Conservation (phyloP, 192 early-diverging fungal species). For the Jimgerdemannia lactiflua region DNA sequence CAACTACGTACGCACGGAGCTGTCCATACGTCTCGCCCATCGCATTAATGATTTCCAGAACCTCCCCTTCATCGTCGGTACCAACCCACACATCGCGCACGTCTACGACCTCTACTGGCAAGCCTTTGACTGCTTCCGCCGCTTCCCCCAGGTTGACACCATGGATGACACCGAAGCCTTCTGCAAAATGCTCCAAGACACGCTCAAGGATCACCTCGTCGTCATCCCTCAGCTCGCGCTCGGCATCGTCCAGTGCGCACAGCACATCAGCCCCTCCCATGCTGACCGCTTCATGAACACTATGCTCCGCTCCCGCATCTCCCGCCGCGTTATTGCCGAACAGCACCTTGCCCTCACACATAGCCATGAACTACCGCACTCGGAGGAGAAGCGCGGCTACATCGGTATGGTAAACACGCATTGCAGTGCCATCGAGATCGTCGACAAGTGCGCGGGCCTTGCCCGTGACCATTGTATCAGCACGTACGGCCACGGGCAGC, state of each 20-base stretch:
- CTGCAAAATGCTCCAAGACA: conserved; percentile 69
- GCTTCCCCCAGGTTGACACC: conserved; percentile 67
- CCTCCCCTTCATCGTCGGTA: conserved; percentile 92
- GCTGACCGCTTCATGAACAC: conserved; percentile 91
- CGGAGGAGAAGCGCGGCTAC: conserved; percentile 38
- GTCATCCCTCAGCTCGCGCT: conserved; percentile 90
- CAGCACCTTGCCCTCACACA: conserved; percentile 86
- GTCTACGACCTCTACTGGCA: conserved; percentile 92
- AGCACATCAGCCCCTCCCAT: conserved; percentile 59
- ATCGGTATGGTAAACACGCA: conserved; percentile 73
- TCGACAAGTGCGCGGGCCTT: conserved; percentile 30
- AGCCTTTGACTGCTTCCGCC: conserved; percentile 82
- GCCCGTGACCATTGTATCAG: neutral
- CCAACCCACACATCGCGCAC: conserved; percentile 84
- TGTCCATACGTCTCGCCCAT: conserved; percentile 91
- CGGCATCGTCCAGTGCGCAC: conserved; percentile 80
- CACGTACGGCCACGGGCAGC: neutral
- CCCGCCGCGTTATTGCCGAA: conserved; percentile 88
- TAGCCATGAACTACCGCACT: conserved; percentile 37
- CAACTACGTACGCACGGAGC: conserved; percentile 89
- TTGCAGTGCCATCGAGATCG: conserved; percentile 53
- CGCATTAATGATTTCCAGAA: conserved; percentile 92
- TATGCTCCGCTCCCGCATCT: conserved; percentile 87
- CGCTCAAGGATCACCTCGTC: conserved; percentile 78
- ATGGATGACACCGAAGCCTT: conserved; percentile 82